Base-by-base conservation (phyloP, 140 eudicot species). In the Oenanthe javanica region DNA sequence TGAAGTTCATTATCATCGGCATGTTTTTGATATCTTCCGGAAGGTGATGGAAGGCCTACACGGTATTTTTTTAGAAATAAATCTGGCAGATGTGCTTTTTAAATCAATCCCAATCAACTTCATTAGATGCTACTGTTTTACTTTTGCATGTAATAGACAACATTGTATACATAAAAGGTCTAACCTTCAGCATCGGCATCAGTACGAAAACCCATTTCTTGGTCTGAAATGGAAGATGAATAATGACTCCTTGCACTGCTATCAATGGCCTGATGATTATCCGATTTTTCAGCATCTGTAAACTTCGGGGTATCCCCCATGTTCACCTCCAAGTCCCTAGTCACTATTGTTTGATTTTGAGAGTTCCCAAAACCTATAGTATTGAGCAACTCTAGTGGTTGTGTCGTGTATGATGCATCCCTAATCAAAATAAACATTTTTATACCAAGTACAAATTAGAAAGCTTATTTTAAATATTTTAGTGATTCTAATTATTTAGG, bases 351-450 rank as follows among this genome's bases (percentile, higher is more conserved):
- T 31, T 83, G 87, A 54, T 84, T 88, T 64, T 89, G 90, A 54
- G 90, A 77, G 81, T 79, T 87, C 78, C 89, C 95, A 51, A 91
- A 84, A 84, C 93, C 97, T 88, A 93, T 82, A 79, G 88, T 90
- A 84, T 95, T 95, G 75, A 95, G 93, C 81, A 95, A 92, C 92
- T 95, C 99, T 51, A 95, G 93, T 80, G 99, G 99, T 81, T 95
- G 99, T 45, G 99, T 95, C 13, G 97, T 84, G 81, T 93, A 93
- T 80, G 99, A 81, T 82, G 99, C 99, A 92, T 95, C 97, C 88
- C 99, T 95, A 91, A 75, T 36, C 82, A 61, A 81, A 80, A 83
- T 59, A 45, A 79, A 46, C 49, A 10, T 42, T 21, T 66, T 66
- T 46, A 14, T 46, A 73, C 63, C 81, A 71, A 73, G 66, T 50